Conservation (phyloP, 2,329 filamentous ascomycete genomes). For the Paraphoma sp. region DNA sequence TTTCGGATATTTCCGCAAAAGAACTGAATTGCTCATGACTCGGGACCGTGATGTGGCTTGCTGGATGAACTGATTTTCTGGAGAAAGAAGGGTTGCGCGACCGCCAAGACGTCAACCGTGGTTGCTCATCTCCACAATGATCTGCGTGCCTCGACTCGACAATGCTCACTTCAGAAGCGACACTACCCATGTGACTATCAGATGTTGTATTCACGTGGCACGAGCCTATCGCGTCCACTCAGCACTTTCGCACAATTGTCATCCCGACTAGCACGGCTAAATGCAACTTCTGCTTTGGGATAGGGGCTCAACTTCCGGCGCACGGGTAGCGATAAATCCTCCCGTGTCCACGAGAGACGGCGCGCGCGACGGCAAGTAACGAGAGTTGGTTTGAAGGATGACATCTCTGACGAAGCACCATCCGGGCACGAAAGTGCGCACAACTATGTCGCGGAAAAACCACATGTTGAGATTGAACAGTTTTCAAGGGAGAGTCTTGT, state of each 20-base stretch:
- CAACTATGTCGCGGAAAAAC: background rate
- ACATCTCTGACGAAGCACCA: background rate
- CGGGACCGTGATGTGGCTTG: too few species aligned
- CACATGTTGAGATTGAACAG: too few species aligned
- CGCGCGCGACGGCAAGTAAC: background rate
- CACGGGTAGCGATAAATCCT: slow-evolving; percentile 6
- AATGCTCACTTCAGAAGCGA: background rate
- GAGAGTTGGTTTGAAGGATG: background rate
- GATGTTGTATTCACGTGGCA: background rate
- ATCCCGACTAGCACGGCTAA: background rate
- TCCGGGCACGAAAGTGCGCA: background rate
- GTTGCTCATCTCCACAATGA: background rate
- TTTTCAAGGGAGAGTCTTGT: too few species aligned
- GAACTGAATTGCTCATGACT: too few species aligned
- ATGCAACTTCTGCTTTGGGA: slow-evolving; percentile 6
- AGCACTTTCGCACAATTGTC: background rate
- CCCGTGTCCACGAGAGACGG: background rate
- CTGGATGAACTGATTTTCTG: too few species aligned
- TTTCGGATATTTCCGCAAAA: too few species aligned
- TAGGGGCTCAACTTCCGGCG: slow-evolving; percentile 2
- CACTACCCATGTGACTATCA: background rate
- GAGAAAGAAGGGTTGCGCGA: too few species aligned
- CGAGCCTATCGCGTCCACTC: background rate
- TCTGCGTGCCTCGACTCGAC: background rate
- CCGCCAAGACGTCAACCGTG: background rate